Base-by-base conservation (phyloP, 2,329 filamentous ascomycete species). In the Colletotrichum euphorbiae region DNA sequence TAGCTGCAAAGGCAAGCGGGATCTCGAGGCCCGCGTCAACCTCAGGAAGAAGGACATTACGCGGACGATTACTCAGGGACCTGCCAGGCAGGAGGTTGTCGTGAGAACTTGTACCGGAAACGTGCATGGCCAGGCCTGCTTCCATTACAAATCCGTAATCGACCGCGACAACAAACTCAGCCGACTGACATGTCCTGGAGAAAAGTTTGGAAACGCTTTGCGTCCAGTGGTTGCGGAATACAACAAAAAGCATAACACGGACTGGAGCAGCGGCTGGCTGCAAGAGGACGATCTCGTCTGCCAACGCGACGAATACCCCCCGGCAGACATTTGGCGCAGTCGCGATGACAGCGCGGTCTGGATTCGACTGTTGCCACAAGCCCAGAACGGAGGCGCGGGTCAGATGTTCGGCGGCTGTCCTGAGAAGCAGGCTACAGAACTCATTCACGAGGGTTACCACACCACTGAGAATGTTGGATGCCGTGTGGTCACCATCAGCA, bases 341-440 rank as follows among this genome's bases (percentile, higher is more conserved):
- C 59, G 65, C 5, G 42, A 46, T 17, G 21, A 19, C 21, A 45
- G 42, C 13, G 69, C 24, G 6, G 24, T 69, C 21, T 24, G 45
- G n/a, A 52, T 69, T 13, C 69, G 69, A 2, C 68, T 31, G 31
- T 4, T 69, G 2, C 70, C 66, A 3, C 42, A 12, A 3, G 3
- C 1, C 2, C 52, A 72, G 19, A 72, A 72, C 62, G 15, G 33
- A 4, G 40, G 45, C 2, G 69, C 70, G 15, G 70, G 65, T 12
- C 36, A 36, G 5, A 40, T 69, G 50, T 71, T 63, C 62, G 46
- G 58, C 3, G 38, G 56, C 21, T 70, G 70, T 31, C 36, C 52
- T 8, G 52, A 17, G 3, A 24, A 43, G 33, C 8, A 56, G 8
- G 19, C 42, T 24, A 6, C 33, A 17, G 7, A 43, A 15, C n/a